Conservation (phyloP, 441 rosid genomes). For the Biscutella laevigata region DNA sequence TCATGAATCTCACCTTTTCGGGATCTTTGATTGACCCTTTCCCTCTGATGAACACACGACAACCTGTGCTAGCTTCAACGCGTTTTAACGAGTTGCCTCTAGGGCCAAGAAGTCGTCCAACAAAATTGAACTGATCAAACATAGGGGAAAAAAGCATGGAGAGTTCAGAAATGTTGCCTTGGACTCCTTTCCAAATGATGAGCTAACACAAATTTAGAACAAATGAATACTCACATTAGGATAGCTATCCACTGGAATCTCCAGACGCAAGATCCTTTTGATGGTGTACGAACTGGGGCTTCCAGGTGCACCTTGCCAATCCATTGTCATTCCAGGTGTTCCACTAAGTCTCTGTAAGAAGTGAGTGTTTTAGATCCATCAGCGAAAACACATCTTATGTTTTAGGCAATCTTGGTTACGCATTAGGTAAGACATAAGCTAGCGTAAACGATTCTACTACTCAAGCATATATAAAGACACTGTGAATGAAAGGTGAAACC, state of each 20-base stretch:
- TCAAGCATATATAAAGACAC: neutral
- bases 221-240: constrained; percentile 18
- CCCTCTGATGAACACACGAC: constrained; percentile 94
- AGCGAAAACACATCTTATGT: neutral
- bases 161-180: neutral
- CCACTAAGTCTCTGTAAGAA: constrained; percentile 64
- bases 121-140: constrained; percentile 75
- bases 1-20: constrained; percentile 50
- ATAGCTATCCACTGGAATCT: constrained; percentile 79
- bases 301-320: constrained; percentile 95
- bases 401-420: neutral
- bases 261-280: constrained; percentile 89
- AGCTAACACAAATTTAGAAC: no score
- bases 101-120: constrained; percentile 82
- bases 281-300: constrained; percentile 84
- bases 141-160: constrained; percentile 17
- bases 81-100: constrained; percentile 91
- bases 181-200: neutral
- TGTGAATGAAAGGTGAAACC: neutral
- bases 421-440: neutral
- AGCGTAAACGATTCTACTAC: neutral
- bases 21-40: constrained; percentile 96
- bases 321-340: constrained; percentile 92
- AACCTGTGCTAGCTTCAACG: constrained; percentile 90
- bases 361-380: neutral